Conservation (phyloP, 2,329 filamentous ascomycete genomes). For the Aspergillus sojae region DNA sequence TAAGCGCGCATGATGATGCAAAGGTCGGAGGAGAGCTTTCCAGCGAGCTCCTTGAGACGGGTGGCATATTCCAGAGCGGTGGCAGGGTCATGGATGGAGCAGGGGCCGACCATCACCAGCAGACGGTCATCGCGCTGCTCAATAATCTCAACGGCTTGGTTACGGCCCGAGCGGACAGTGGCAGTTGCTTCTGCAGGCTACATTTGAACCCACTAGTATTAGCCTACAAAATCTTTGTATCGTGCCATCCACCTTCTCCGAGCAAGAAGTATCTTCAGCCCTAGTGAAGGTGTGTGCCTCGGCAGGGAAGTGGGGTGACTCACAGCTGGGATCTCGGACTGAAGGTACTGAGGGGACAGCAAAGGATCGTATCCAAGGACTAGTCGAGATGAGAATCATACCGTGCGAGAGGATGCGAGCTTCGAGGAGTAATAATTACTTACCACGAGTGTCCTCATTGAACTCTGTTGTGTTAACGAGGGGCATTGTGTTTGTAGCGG, state of each 20-base stretch:
- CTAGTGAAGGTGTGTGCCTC: background rate
- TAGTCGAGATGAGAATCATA: constrained; percentile 41
- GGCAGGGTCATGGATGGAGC: constrained; percentile 93
- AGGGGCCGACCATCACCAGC: constrained; percentile 91
- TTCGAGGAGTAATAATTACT: constrained; percentile 17
- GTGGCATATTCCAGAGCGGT: constrained; percentile 86
- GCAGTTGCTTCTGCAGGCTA: constrained; percentile 44
- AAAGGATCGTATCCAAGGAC: constrained; percentile 93
- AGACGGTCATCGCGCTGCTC: constrained; percentile 78
- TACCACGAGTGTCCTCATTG: constrained; percentile 51
- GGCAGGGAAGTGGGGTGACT: constrained; percentile 50
- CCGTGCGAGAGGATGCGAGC: background rate
- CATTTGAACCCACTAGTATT: background rate
- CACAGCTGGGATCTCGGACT: constrained; percentile 75
- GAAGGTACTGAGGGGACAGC: constrained; percentile 83
- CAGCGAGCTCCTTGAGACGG: constrained; percentile 73
- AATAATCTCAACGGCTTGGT: constrained; percentile 72
- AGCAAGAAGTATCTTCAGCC: background rate
- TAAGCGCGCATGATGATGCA: constrained; percentile 97
- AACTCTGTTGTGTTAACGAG: constrained; percentile 43
- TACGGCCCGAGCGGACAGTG: constrained; percentile 47
- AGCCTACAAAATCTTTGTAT: background rate
- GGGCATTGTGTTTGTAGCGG: constrained; percentile 38
- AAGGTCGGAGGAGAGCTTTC: constrained; percentile 80
- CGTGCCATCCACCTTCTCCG: background rate